Evolutionary conservation across 768 basidiomycete species (phyloP).

Genomic region (Inosperma sp.): DNA sequence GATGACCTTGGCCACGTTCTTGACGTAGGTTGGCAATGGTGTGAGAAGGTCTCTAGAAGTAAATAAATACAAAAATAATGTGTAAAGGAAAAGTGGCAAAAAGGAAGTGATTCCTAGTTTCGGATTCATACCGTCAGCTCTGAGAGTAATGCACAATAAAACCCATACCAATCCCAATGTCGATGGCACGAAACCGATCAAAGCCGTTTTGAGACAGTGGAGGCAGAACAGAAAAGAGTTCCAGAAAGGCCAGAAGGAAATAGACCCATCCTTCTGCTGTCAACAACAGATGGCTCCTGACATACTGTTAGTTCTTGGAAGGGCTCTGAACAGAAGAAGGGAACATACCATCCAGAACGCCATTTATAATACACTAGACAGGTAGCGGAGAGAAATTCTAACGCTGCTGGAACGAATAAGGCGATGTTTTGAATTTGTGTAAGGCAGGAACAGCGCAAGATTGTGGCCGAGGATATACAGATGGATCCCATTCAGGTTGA

Average conservation of each 20-base stretch:
- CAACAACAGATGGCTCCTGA: conserved; percentile 55
- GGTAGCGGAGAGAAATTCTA: conserved; percentile 59
- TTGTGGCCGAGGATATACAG: conserved; percentile 67
- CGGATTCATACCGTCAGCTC: conserved; percentile 4
- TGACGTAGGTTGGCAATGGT: conserved; percentile 47
- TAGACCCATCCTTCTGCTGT: conserved; percentile 59
- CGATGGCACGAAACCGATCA: conserved; percentile 46
- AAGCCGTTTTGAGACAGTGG: conserved; percentile 47
- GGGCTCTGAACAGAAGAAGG: background rate
- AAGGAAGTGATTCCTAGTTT: conserved; percentile 53
- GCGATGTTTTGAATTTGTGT: conserved; percentile 41
- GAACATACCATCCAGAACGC: conserved; percentile 42
- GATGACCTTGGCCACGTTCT: conserved; percentile 38
- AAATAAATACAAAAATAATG: conserved; percentile 56
- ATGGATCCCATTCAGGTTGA: conserved; percentile 41
- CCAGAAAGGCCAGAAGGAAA: conserved; percentile 54
- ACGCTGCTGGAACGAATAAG: conserved; percentile 56
- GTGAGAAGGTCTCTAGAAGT: conserved; percentile 47
- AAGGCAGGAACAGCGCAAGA: conserved; percentile 64
- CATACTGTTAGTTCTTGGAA: background rate
- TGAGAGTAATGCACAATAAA: background rate
- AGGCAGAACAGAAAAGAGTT: conserved; percentile 53
- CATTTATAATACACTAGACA: conserved; percentile 47
- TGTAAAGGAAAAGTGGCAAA: conserved; percentile 61
- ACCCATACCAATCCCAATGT: conserved; percentile 57